Evolutionary conservation across 192 early-diverging fungal species (phyloP), one percentile per base, ranked within the genome.

Genomic region (Allomyces macrogynus): DNA sequence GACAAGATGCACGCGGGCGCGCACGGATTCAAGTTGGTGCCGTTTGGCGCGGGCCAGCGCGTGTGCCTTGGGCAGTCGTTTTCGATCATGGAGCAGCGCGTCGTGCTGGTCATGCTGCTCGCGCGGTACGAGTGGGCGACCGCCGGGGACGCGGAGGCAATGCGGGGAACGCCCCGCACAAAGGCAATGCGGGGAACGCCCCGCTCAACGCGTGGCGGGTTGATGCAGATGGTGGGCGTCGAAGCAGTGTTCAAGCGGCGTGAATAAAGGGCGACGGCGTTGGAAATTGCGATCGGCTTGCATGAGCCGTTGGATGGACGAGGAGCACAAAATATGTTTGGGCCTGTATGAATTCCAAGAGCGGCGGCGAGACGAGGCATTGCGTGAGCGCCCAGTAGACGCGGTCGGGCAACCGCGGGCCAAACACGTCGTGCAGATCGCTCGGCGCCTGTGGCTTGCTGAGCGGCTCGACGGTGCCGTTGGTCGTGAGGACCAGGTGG

Each of bases 361-460:
- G 74, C 43, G 78, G 81, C 61, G 84, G 81, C 10, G 80, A 77
- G 23, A 90, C 70, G 16, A 85, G 61, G 23, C 88, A 85, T 23
- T 73, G 80, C 10, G 81, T 81, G 24, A 90, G 69, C 66, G 83
- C 84, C 66, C 81, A 84, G 62, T 90, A 88, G 10, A 84, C 72
- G 25, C 76, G 75, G 44, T 82, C 79, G 0, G 88, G 88, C 44
- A 90, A 77, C 20, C 87, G 77, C 69, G 84, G 87, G 10, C 88
- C 88, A 70, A 90, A 84, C 26, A 89, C 78, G 61, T 89, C 88
- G 65, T 90, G 88, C 63, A 90, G 77, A 66, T 90, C 88, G 64
- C 75, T 84, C 10, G 88, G 88, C 23, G 86, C 86, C 8, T 75
- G 67, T 0, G 73, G 75, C 18, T 64, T 62, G 65, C 81, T 80